Conservation (phyloP, 345 rosid species). For the Dovyalis caffra region DNA sequence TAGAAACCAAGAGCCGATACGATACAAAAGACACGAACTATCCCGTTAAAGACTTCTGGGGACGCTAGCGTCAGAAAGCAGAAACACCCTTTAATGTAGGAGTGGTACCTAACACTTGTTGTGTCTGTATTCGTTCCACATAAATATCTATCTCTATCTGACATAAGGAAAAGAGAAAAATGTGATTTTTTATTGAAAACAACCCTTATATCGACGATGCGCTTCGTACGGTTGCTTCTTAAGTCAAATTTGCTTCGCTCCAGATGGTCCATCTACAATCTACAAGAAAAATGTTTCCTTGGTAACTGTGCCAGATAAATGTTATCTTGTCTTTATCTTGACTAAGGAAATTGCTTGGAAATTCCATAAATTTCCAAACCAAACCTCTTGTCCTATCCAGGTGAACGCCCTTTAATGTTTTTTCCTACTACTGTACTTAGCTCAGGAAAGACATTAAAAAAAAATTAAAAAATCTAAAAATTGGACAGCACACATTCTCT, state of each 20-base stretch:
- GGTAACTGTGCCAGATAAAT: too few species aligned
- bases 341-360: conserved; percentile 9
- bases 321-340: neutral
- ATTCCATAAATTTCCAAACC: neutral
- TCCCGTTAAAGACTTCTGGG: too few species aligned
- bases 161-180: too few species aligned
- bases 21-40: neutral
- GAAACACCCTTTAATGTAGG: neutral
- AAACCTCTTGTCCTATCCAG: neutral
- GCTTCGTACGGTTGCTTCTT: neutral
- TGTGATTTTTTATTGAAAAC: neutral
- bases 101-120: neutral
- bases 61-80: too few species aligned
- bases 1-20: neutral
- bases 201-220: neutral
- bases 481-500: too few species aligned
- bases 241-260: neutral
- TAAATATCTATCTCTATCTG: too few species aligned
- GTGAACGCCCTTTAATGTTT: too few species aligned
- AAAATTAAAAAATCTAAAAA: too few species aligned
- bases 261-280: neutral
- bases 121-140: neutral
- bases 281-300: neutral
- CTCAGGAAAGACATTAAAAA: too few species aligned
- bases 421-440: too few species aligned